Evolutionary conservation across 495 filamentous ascomycete genomes (phyloP).

Genomic region (Pseudomonodictys pantanalensis): DNA sequence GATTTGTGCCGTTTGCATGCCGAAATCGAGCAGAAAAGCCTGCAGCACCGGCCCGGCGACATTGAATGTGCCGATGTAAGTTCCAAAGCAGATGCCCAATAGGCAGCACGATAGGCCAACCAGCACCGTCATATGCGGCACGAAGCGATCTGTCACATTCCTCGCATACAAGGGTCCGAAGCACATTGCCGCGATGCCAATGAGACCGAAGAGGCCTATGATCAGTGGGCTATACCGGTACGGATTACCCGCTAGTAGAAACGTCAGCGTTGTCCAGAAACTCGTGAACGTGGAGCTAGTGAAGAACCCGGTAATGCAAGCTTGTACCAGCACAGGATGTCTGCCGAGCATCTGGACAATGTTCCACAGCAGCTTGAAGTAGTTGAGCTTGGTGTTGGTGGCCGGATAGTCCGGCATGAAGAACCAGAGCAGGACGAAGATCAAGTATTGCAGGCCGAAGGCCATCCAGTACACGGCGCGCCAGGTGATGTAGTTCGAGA

Average conservation of each 20-base stretch:
- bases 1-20: conserved; percentile 70
- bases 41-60: conserved; percentile 75
- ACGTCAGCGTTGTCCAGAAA: conserved; percentile 83
- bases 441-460: conserved; percentile 67
- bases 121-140: conserved; percentile 64
- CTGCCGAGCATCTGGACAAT: conserved; percentile 60
- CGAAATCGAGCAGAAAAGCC: conserved; percentile 69
- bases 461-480: conserved; percentile 78
- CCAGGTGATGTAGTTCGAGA: conserved; percentile 70
- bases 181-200: conserved; percentile 67
- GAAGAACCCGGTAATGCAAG: conserved; percentile 57
- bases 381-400: conserved; percentile 63
- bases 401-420: conserved; percentile 80
- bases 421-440: conserved; percentile 62
- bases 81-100: conserved; percentile 66
- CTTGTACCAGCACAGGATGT: conserved; percentile 68
- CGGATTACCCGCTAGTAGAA: conserved; percentile 65
- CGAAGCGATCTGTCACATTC: conserved; percentile 66
- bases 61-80: conserved; percentile 70
- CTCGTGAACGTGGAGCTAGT: conserved; percentile 58
- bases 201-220: conserved; percentile 76
- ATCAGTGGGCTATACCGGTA: conserved; percentile 64
- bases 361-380: conserved; percentile 61
- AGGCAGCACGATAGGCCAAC: conserved; percentile 58
- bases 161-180: conserved; percentile 66